A percentile compares a stretch with the other conserved stretches of the same genome.
These are phyloP conservation scores for Marchantia polymorpha DNA, from an alignment of 225 moss, liverwort and hornwort genomes.

Conservation along the genomic window DNA sequence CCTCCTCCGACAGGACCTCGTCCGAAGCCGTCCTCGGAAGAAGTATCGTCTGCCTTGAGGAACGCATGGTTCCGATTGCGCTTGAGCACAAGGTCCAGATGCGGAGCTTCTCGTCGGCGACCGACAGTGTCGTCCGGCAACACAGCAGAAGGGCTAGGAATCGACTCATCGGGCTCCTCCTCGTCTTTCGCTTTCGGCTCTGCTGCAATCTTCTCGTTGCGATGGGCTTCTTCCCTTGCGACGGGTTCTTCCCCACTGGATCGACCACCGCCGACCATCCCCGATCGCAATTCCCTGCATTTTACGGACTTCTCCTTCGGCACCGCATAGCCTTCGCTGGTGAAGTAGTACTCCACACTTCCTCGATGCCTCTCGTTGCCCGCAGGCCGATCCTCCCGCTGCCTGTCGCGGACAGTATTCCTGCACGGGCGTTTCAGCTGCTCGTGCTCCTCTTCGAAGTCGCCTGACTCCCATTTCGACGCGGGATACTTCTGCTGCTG, in stretches of 20 bases:
- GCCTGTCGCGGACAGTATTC: too few relatives aligned
- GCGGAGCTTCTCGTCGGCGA: slow-evolving; percentile 10
- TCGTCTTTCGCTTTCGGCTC: background rate
- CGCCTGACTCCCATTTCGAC: background rate
- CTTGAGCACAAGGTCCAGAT: slow-evolving; percentile 12
- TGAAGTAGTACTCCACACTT: background rate
- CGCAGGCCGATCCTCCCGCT: too few relatives aligned
- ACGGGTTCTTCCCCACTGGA: background rate
- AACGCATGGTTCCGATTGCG: background rate
- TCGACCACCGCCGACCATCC: background rate
- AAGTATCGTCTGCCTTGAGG: background rate
- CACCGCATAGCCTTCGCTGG: background rate
- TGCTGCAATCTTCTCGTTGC: background rate
- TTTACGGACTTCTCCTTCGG: background rate
- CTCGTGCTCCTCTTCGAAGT: background rate
- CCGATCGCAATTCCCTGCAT: background rate
- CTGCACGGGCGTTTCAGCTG: too few relatives aligned
- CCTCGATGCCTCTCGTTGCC: background rate
- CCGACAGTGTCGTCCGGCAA: background rate
- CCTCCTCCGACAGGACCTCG: slow-evolving; percentile 4
- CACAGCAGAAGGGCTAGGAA: too few relatives aligned
- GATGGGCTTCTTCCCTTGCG: background rate
- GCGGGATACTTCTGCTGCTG: background rate
- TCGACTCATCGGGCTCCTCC: background rate
- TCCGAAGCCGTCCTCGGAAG: background rate